phyloP scores from a whole-genome alignment of 371 early-diverging fungal species.

The Lichtheimia hyalospora region DNA sequence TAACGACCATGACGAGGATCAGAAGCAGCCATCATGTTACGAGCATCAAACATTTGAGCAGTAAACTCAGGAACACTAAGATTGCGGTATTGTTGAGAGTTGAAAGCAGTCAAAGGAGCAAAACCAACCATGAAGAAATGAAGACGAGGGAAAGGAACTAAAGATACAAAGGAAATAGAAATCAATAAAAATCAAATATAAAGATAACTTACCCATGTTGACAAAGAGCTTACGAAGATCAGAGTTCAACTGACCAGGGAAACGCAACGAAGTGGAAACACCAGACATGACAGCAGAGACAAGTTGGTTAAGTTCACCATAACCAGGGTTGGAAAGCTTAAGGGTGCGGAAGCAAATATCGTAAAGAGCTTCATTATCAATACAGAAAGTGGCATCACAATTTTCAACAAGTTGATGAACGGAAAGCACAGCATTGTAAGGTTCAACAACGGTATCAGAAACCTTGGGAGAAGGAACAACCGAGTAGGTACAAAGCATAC shows the following conservation, averaged over 20 bases:
- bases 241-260: conserved; percentile 98
- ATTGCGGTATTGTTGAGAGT: conserved; percentile 86
- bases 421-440: conserved; percentile 88
- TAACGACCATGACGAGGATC: conserved; percentile 78
- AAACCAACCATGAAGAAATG: conserved; percentile 91
- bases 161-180: no score
- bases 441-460: conserved; percentile 94
- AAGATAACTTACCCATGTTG: conserved; percentile 49
- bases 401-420: conserved; percentile 90
- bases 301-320: conserved; percentile 82
- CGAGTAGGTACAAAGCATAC: conserved; percentile 93
- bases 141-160: conserved; percentile 93
- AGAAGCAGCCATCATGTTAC: conserved; percentile 97
- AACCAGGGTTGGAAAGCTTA: conserved; percentile 76
- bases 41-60: conserved; percentile 97
- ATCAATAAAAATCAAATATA: neutral
- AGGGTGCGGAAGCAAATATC: conserved; percentile 86
- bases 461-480: conserved; percentile 94
- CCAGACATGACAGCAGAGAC: conserved; percentile 92
- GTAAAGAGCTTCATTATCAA: conserved; percentile 98
- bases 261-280: conserved; percentile 95
- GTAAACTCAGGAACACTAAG: conserved; percentile 93
- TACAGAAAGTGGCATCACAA: conserved; percentile 96
- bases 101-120: conserved; percentile 92
- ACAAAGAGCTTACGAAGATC: conserved; percentile 98